phyloP scores from a whole-genome alignment of 2,329 filamentous ascomycete genomes.

The Colletotrichum horii region DNA sequence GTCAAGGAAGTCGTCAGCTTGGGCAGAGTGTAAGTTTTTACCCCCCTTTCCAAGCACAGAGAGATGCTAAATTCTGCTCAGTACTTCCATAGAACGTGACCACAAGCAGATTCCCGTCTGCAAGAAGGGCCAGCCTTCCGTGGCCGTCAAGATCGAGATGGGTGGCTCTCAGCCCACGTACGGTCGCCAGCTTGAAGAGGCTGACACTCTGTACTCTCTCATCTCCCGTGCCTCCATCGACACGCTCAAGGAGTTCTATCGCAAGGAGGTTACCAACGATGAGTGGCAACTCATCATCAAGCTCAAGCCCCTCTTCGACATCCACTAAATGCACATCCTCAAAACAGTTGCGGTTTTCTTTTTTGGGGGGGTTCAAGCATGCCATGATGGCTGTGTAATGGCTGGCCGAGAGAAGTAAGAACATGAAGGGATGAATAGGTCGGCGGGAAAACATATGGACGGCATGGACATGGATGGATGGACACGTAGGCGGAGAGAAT shows the following conservation, averaged over 20 bases:
- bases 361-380: not conserved
- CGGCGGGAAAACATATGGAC: not conserved
- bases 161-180: conserved; percentile 91
- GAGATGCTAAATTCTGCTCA: conserved; percentile 42
- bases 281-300: conserved; percentile 96
- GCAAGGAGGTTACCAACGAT: conserved; percentile 84
- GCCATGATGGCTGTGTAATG: not conserved
- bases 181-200: conserved; percentile 92
- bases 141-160: conserved; percentile 97
- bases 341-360: not conserved
- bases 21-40: conserved; percentile 84
- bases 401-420: not conserved
- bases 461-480: not conserved
- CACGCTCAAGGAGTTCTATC: conserved; percentile 94
- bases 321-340: conserved; percentile 59
- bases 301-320: conserved; percentile 93
- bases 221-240: conserved; percentile 91
- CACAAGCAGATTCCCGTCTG: conserved; percentile 93
- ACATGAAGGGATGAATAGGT: not conserved
- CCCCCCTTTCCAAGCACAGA: not conserved
- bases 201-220: conserved; percentile 84
- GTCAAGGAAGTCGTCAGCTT: conserved; percentile 83
- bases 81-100: conserved; percentile 95
- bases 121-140: conserved; percentile 96
- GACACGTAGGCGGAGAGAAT: not conserved